Conservation (phyloP, 345 rosid genomes). For the Gossypium sturtianum region DNA sequence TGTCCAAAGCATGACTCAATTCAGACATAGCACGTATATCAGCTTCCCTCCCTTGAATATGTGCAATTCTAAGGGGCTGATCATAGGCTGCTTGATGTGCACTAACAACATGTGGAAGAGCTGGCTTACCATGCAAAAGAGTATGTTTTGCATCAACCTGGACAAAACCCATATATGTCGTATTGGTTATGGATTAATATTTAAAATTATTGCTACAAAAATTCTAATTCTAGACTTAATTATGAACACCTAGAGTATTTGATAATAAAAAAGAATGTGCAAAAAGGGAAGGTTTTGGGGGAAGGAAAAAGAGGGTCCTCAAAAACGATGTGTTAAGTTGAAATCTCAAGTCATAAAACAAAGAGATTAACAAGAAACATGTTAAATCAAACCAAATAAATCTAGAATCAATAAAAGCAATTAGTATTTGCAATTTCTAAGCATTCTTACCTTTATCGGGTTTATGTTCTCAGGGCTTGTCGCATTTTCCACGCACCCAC, state of each 20-base stretch:
- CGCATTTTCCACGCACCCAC: conserved; percentile 37
- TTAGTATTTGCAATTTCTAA: background rate
- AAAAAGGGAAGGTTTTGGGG: background rate
- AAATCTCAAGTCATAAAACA: background rate
- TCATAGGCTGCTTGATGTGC: conserved; percentile 35
- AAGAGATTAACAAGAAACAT: background rate
- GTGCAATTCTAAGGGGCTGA: conserved; percentile 32
- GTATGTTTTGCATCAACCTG: conserved; percentile 43
- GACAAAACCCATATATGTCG: conserved; percentile 3
- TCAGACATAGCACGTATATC: conserved; percentile 49
- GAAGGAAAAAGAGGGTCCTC: background rate
- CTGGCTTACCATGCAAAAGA: conserved; percentile 32
- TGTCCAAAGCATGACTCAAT: conserved; percentile 40
- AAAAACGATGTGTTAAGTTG: background rate
- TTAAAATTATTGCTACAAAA: background rate
- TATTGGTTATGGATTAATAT: background rate
- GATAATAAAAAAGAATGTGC: background rate
- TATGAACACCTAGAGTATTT: background rate
- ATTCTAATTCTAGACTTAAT: background rate
- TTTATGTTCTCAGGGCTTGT: conserved; percentile 35
- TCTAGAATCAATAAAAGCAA: background rate
- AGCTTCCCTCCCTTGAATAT: conserved; percentile 51
- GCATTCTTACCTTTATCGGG: conserved; percentile 33
- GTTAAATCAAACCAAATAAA: background rate
- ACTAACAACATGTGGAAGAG: conserved; percentile 26